phyloP scores from a whole-genome alignment of 1,284 basidiomycete species.

The Phlebopus sp. region DNA sequence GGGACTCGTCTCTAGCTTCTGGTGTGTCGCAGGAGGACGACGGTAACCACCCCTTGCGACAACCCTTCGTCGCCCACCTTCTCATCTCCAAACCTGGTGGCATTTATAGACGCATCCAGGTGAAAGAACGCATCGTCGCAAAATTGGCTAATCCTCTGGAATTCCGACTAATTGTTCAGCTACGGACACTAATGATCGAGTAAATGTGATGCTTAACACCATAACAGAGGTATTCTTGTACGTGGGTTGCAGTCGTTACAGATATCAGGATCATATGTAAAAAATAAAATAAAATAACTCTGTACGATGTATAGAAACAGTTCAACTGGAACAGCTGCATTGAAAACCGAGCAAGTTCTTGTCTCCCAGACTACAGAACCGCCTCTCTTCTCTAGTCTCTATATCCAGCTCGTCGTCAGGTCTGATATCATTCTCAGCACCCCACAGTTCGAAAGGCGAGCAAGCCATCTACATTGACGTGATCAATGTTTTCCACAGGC shows the following conservation, averaged over 20 bases:
- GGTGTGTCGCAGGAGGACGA: slow-evolving; percentile 8
- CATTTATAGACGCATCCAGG: slow-evolving; percentile 16
- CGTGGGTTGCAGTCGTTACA: too few species aligned
- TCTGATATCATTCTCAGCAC: slow-evolving; percentile 53
- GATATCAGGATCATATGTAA: too few species aligned
- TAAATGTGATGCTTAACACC: slow-evolving; percentile 3
- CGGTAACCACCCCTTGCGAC: slow-evolving; percentile 17
- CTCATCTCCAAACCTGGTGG: slow-evolving; percentile 17
- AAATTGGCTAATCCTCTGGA: slow-evolving; percentile 18
- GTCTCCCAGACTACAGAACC: slow-evolving; percentile 78
- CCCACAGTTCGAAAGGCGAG: slow-evolving; percentile 78
- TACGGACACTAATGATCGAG: slow-evolving; percentile 21
- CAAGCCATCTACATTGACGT: slow-evolving; percentile 63
- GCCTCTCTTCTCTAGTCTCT: slow-evolving; percentile 69
- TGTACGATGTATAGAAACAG: too few species aligned
- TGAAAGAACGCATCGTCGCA: slow-evolving; percentile 21
- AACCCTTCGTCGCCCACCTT: slow-evolving; percentile 20
- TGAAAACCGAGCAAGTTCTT: slow-evolving; percentile 83
- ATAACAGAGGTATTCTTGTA: too few species aligned
- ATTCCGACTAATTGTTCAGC: slow-evolving; percentile 13
- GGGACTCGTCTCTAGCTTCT: slow-evolving; percentile 19
- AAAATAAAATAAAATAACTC: too few species aligned
- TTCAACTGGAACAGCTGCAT: slow-evolving; percentile 85
- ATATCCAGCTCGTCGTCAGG: slow-evolving; percentile 43
- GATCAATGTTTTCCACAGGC: not conserved